Conservation (phyloP, 805 yeast genomes). For the Candida wancherniae region DNA sequence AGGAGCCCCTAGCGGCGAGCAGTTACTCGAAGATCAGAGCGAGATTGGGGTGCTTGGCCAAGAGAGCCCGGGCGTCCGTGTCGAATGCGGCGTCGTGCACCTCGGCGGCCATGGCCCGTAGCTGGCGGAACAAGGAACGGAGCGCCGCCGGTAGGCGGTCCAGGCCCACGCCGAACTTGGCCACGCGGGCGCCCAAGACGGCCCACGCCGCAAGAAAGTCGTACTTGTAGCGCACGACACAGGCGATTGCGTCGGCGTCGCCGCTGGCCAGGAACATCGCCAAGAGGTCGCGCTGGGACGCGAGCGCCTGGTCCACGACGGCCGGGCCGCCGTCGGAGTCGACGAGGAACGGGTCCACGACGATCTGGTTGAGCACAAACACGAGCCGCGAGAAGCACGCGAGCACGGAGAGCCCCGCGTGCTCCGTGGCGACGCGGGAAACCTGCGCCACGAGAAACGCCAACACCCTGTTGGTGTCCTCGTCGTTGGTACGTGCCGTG, state of each 20-base stretch:
- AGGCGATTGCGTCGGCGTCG: conserved; percentile 15
- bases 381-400: conserved; percentile 26
- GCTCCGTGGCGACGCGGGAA: conserved; percentile 2
- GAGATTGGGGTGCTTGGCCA: background rate
- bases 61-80: background rate
- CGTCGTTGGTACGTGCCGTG: conserved; percentile 12
- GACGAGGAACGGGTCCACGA: conserved; percentile 24
- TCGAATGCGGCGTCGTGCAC: background rate
- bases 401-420: conserved; percentile 15
- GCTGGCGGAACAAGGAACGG: too few species aligned
- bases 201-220: conserved; percentile 38
- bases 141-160: too few species aligned
- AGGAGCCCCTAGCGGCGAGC: background rate
- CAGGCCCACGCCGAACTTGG: conserved; percentile 9
- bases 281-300: conserved; percentile 21
- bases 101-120: background rate
- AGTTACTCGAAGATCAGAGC: background rate
- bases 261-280: conserved; percentile 8
- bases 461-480: conserved; percentile 11
- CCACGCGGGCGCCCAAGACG: conserved; percentile 14
- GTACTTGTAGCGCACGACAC: conserved; percentile 24
- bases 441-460: conserved; percentile 18
- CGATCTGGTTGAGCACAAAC: conserved; percentile 26
- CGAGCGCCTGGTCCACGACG: conserved; percentile 17
- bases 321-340: conserved; percentile 19